Base-by-base conservation (phyloP, 2,329 filamentous ascomycete species). In the Cytospora piceae region DNA sequence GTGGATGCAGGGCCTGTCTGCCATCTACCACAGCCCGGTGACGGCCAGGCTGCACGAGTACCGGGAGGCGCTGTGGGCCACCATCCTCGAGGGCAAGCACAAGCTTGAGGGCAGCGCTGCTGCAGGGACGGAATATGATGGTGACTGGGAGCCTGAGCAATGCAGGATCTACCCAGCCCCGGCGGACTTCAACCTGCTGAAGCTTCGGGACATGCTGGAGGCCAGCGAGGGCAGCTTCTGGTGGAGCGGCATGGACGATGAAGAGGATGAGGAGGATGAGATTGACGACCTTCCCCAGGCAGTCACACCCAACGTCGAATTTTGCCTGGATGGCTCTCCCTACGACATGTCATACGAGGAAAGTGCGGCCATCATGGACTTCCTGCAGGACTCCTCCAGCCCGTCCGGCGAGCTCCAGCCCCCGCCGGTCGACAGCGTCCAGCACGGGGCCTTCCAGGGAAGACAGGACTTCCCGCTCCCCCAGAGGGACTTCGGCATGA, bases 1-100 rank as follows among this genome's bases (percentile, higher is more conserved):
- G 74, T 74, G 72, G 70, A 66, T 68, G 9, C 69, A 71, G 42
- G 74, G 71, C 0, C 72, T 77, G 8, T 73, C 72, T 4, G 70
- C 69, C 31, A 69, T 77, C 15, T 74, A 73, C 67, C 74, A 76
- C 64, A 70, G 61, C 17, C 66, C 27, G 2, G 54, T 69, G 31
- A 67, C 52, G 58, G 58, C n/a, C 24, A 32, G 14, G 17, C 29
- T 67, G 17, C 20, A 31, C 22, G 58, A 46, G 15, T 67, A 59
- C 55, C 57, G 42, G 11, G 27, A 59, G 15, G 42, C 53, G 5
- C 52, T 67, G 27, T 55, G 51, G 27, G 22, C 42, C 14, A 29
- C 59, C 24, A 63, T 60, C 58, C 46, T 63, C 2, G 39, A 34
- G n/a, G 60, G 60, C 3, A 46, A 32, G 11, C 3, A 22, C 29